Percentiles rank a stretch among this genome's conserved stretches.
phyloP scores from a whole-genome alignment of 352 stramenopile genomes.

The Lagenidium sp. region DNA sequence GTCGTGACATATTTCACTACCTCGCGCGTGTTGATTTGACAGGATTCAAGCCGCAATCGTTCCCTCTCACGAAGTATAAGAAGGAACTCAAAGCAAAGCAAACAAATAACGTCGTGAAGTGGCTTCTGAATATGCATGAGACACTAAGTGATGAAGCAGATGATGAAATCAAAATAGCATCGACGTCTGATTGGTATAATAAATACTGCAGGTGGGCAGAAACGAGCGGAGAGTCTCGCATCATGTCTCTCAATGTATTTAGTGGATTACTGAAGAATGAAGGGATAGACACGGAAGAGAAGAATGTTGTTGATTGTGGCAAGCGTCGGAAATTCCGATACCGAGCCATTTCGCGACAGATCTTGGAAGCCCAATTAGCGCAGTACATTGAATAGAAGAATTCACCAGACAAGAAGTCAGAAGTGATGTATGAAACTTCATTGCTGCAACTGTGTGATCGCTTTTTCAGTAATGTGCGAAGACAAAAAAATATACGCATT shows the following conservation, averaged over 20 bases:
- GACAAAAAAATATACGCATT: constrained; percentile 4
- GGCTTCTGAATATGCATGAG: constrained; percentile 4
- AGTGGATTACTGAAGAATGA: constrained; percentile 8
- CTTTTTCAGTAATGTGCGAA: constrained; percentile 5
- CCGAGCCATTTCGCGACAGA: constrained; percentile 4
- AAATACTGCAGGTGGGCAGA: constrained; percentile 7
- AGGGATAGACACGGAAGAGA: constrained; percentile 5
- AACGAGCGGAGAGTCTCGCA: constrained; percentile 5
- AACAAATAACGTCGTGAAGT: constrained; percentile 8
- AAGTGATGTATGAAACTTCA: too few species aligned
- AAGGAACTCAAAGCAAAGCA: constrained; percentile 14
- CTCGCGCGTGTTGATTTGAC: constrained; percentile 9
- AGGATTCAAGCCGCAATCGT: constrained; percentile 8
- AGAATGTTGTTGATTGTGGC: constrained; percentile 3
- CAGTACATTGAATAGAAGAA: constrained; percentile 6
- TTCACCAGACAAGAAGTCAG: too few species aligned
- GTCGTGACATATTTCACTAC: constrained; percentile 11
- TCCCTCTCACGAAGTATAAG: constrained; percentile 13
- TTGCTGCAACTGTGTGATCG: too few species aligned
- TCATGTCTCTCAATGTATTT: constrained; percentile 9
- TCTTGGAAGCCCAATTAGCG: constrained; percentile 2
- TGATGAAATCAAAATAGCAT: constrained; percentile 6
- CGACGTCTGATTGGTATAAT: constrained; percentile 6
- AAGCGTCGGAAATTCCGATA: constrained; percentile 6
- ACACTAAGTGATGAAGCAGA: constrained; percentile 6